Evolutionary conservation across 2,329 filamentous ascomycete species (phyloP), one percentile per base, ranked within the genome.

Genomic region (Aspergillus sp.): DNA sequence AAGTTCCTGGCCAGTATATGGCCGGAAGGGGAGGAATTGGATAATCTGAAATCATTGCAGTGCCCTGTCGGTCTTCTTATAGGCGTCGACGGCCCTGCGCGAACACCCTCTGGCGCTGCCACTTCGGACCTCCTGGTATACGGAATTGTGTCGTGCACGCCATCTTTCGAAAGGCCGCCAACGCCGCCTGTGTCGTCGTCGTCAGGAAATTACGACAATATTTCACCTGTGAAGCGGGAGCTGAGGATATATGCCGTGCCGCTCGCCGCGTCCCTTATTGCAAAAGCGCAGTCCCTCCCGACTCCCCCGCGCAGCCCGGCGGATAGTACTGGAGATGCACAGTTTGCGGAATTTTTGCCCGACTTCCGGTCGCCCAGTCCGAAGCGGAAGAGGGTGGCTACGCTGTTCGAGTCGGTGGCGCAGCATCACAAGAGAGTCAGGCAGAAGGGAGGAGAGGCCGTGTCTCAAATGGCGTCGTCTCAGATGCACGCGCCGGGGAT

Each of bases 361-460:
- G 56, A 61, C 35, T 40, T 55, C 10, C 48, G 49, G 32, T 60
- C 59, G 2, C 58, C 58, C 4, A 64, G 58, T 27, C 60, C 60
- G 3, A 64, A 64, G 39, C 52, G 61, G 26, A 64, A 63, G 42
- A 53, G 60, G 22, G 57, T 63, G n/a, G 55, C 57, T 24, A 62
- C 52, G 1, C 47, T 64, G 2, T 64, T 64, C 27, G 60, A 64
- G 36, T 52, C 53, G 3, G 61, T 57, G 7, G 52, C 58, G 3
- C 57, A 62, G 30, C 58, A 63, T 44, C 60, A 64, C 36, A 56
- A 52, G 19, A 48, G 51, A 29, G 58, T 63, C 14, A 55, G 58
- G 22, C 56, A 60, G 41, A 56, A 53, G 29, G 60, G 60, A 24
- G 58, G 58, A 4, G 54, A 57, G 39, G 55, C 49, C 11, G 58